Conservation (phyloP, 768 basidiomycete species). For the Boletus subparvulus region DNA sequence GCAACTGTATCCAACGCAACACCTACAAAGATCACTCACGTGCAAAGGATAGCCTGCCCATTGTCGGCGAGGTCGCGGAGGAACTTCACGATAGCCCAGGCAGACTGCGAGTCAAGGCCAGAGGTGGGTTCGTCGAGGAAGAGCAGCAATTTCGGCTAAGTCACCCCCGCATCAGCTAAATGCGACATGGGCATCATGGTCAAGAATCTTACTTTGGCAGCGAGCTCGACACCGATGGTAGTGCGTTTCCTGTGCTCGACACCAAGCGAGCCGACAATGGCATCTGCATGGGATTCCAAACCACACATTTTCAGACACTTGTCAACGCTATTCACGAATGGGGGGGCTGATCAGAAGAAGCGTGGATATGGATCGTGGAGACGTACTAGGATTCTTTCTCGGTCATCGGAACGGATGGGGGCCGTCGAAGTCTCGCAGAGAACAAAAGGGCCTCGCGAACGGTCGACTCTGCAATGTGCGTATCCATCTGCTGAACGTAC, state of each 20-base stretch:
- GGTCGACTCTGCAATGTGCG: slow-evolving; percentile 70
- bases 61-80: slow-evolving; percentile 51
- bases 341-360: not conserved
- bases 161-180: not conserved
- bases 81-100: slow-evolving; percentile 50
- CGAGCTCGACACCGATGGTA: slow-evolving; percentile 61
- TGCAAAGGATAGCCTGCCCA: slow-evolving; percentile 58
- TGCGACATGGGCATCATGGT: not conserved
- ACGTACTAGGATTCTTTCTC: slow-evolving; percentile 83
- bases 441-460: slow-evolving; percentile 80
- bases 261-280: slow-evolving; percentile 56
- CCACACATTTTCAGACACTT: slow-evolving; percentile 66
- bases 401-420: slow-evolving; percentile 52
- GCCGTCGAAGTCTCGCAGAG: slow-evolving; percentile 80
- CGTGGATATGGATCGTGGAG: not conserved
- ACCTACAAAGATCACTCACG: slow-evolving; percentile 29
- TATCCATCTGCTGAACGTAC: slow-evolving; percentile 70
- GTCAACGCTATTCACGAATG: slow-evolving; percentile 40
- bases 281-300: slow-evolving; percentile 58
- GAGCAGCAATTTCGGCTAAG: slow-evolving; percentile 44
- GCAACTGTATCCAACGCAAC: not conserved
- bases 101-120: slow-evolving; percentile 52
- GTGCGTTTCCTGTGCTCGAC: slow-evolving; percentile 54
- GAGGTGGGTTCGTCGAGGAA: slow-evolving; percentile 65
- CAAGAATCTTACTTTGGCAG: slow-evolving; percentile 44